Percentiles rank a stretch among this genome's conserved stretches.
These are phyloP conservation scores for Gentiana dahurica DNA, from an alignment of 257 asterid species.

Conservation along the genomic window DNA sequence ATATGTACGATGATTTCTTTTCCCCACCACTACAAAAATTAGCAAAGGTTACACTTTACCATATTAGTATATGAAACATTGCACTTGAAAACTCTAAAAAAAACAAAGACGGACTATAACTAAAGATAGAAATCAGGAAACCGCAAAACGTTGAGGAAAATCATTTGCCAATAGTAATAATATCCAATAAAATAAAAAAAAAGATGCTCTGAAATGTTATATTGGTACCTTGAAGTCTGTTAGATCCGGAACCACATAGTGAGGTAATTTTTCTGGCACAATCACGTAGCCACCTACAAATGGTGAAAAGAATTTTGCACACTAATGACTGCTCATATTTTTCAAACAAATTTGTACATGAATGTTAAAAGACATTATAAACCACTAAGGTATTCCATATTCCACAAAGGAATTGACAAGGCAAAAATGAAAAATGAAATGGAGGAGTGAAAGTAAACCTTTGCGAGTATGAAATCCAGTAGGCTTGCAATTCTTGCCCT, in stretches of 20 bases:
- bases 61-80: not conserved
- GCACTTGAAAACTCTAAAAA: not conserved
- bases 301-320: not conserved
- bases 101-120: not conserved
- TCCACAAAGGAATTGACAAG: not conserved
- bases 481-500: conserved; percentile 87
- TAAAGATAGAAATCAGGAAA: not conserved
- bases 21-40: not conserved
- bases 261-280: conserved; percentile 67
- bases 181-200: too few relatives aligned
- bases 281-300: conserved; percentile 68
- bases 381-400: too few relatives aligned
- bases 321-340: not conserved
- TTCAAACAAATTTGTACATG: too few relatives aligned
- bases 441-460: conserved; percentile 26
- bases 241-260: conserved; percentile 79
- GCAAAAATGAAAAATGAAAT: not conserved
- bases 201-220: not conserved
- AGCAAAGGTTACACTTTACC: not conserved
- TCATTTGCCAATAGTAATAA: not conserved
- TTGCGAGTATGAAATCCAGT: conserved; percentile 94
- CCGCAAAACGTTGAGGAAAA: not conserved
- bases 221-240: conserved; percentile 61
- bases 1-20: too few relatives aligned
- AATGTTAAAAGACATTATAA: too few relatives aligned